Evolutionary conservation across 495 filamentous ascomycete species (phyloP), one percentile per base, ranked within the genome.

Genomic region (Lasiosphaeria ovina): DNA sequence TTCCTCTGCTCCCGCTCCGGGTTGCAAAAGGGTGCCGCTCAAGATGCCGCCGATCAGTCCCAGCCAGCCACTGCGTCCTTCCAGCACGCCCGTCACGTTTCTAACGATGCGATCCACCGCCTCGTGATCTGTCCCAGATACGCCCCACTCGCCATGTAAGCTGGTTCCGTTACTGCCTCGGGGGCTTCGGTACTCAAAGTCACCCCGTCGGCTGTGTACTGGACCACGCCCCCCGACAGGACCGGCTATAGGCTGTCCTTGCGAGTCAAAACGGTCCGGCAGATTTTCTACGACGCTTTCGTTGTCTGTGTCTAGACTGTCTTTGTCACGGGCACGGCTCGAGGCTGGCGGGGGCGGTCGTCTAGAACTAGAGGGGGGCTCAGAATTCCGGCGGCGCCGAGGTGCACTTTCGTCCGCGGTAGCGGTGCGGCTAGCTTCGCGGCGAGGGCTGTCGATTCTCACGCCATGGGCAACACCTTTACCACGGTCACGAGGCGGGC

Each of bases 251-350:
- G 79, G 83, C 24, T 76, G 74, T 2, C 89, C 87, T 3, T 86
- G 73, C 6, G 72, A 63, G 61, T 91, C 87, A 61, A 92, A 91
- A 0, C 89, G 79, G 48, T 85, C 80, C 0, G 89, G 89, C 0
- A 92, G 63, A 6, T 73, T 65, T 42, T 81, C 81, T 3, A 81
- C 59, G 3, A 71, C 74, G 2, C 64, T 66, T 14, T 65, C 67
- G n/a, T 76, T 74, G 12, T 68, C 70, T 6, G 70, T 71, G 35
- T 61, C 59, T n/a, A 47, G 44, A 6, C 61, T 62, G 7, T 72
- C 66, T 3, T 71, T 69, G 35, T 54, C 55, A 12, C 58, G 16
- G 62, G 60, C 6, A 62, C 67, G 35, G 33, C 54, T 12, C 56
- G 64, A 3, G 56, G 69, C 42, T 60, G 67, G 17, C 52, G 63